Evolutionary conservation across 2,329 filamentous ascomycete species (phyloP).

Genomic region (Apiospora rasikravindrae): DNA sequence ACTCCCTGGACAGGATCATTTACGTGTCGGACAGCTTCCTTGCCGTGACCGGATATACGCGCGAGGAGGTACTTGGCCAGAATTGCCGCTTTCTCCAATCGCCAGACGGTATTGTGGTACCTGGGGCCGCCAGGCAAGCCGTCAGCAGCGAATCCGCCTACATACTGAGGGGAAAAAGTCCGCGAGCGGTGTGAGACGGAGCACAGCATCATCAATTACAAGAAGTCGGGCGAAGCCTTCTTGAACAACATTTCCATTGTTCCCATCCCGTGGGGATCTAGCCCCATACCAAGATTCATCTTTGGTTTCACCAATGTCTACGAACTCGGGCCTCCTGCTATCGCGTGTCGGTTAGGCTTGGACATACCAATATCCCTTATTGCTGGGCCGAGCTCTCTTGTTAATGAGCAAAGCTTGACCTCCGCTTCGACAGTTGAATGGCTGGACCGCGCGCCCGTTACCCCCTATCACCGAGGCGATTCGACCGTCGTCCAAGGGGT

Average conservation of each 20-base stretch:
- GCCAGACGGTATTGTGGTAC: constrained; percentile 78
- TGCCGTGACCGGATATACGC: constrained; percentile 86
- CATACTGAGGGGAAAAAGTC: constrained; percentile 80
- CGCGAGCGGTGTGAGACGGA: constrained; percentile 75
- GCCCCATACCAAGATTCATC: constrained; percentile 74
- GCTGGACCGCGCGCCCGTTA: neutral
- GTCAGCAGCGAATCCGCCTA: constrained; percentile 82
- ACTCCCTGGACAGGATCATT: constrained; percentile 84
- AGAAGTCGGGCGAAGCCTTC: constrained; percentile 89
- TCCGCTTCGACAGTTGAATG: neutral
- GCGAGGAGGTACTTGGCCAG: constrained; percentile 81
- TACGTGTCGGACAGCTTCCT: constrained; percentile 94
- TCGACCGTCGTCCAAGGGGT: neutral
- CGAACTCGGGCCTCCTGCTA: neutral
- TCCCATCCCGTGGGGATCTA: constrained; percentile 75
- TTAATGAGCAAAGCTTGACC: constrained; percentile 47
- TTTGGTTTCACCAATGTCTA: constrained; percentile 93
- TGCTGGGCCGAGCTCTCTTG: neutral
- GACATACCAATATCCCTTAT: neutral
- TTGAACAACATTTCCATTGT: constrained; percentile 93
- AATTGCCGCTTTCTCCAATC: constrained; percentile 94
- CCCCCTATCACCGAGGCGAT: neutral
- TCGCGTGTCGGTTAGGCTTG: neutral
- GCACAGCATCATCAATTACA: constrained; percentile 89
- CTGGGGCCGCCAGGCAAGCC: constrained; percentile 77